Conservation (phyloP, 768 basidiomycete genomes). For the Lepiota subincarnata region DNA sequence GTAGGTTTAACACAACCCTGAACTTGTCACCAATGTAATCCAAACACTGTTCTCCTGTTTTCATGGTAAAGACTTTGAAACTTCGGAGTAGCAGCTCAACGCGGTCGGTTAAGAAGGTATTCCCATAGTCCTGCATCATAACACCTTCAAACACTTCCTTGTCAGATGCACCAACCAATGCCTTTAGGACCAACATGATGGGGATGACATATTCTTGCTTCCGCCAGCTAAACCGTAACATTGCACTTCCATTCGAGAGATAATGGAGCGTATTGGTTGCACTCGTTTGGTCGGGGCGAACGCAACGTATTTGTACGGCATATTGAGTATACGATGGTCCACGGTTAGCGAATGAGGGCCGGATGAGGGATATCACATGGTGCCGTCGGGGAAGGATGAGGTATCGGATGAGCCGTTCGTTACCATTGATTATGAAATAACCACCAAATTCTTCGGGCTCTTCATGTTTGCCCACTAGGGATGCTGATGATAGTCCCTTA, state of each 20-base stretch:
- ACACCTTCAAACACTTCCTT: conserved; percentile 95
- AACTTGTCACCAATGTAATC: conserved; percentile 97
- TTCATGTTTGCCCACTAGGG: conserved; percentile 87
- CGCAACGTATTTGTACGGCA: conserved; percentile 94
- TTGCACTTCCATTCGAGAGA: conserved; percentile 93
- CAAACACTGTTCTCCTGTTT: conserved; percentile 86
- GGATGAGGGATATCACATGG: conserved; percentile 89
- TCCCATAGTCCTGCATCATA: conserved; percentile 94
- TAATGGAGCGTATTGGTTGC: conserved; percentile 98
- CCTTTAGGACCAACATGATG: conserved; percentile 94
- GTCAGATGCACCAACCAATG: conserved; percentile 86
- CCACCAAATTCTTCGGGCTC: conserved; percentile 99
- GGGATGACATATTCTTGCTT: conserved; percentile 99
- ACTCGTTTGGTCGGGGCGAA: conserved; percentile 88
- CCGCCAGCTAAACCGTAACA: conserved; percentile 92
- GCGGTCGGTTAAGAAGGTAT: conserved; percentile 96
- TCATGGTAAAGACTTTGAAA: conserved; percentile 89
- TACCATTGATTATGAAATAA: conserved; percentile 98
- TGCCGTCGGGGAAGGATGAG: conserved; percentile 94
- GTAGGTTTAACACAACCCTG: conserved; percentile 82
- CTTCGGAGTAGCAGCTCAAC: conserved; percentile 91
- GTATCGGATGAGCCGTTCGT: conserved; percentile 97
- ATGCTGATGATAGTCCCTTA: conserved; percentile 76
- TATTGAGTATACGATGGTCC: conserved; percentile 94
- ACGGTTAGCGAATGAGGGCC: conserved; percentile 87